Base-by-base conservation (phyloP, 768 basidiomycete genomes). In the Stropharia rugosoannulata region DNA sequence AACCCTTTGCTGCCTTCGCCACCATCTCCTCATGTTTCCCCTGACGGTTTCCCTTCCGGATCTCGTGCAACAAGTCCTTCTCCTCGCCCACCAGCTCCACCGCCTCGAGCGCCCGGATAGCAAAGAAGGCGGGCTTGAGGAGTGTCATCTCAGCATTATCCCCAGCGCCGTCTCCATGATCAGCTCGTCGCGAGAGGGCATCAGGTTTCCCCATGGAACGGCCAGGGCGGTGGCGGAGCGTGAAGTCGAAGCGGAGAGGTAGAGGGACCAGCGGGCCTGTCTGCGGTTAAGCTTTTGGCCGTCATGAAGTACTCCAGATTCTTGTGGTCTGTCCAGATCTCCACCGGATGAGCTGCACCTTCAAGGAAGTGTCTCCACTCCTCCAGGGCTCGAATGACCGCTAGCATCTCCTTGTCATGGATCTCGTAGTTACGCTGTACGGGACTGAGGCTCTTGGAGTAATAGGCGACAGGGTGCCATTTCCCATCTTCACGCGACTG, bases 301-400 rank as follows among this genome's bases (percentile, higher is more conserved):
- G 62, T 65, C 7, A 49, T 50, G 65, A 80, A 80, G 52, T 79
- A 79, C 25, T 69, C 62, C 0, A 80, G 67, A 37, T 80, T 77
- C n/a, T n/a, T n/a, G n/a, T n/a, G n/a, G n/a, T n/a, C n/a, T n/a
- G n/a, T n/a, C n/a, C n/a, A n/a, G n/a, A n/a, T n/a, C n/a, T n/a
- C n/a, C n/a, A n/a, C n/a, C n/a, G n/a, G n/a, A n/a, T n/a, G n/a
- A n/a, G n/a, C n/a, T n/a, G n/a, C 54, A 0, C 69, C 65, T 9
- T 65, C 48, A 11, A 68, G 55, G 40, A 57, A 53, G 49, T 70
- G 68, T 13, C 59, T 16, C 66, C 64, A 68, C 22, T 65, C 54
- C 0, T 58, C 22, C 1, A 78, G 58, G 8, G 37, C 37, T 9
- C 37, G 37, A 15, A 38, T 38, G 37, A 38, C 15, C 9, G 37